phyloP scores from a whole-genome alignment of 176 grass and related monocot genomes.

The Microstegium vimineum region DNA sequence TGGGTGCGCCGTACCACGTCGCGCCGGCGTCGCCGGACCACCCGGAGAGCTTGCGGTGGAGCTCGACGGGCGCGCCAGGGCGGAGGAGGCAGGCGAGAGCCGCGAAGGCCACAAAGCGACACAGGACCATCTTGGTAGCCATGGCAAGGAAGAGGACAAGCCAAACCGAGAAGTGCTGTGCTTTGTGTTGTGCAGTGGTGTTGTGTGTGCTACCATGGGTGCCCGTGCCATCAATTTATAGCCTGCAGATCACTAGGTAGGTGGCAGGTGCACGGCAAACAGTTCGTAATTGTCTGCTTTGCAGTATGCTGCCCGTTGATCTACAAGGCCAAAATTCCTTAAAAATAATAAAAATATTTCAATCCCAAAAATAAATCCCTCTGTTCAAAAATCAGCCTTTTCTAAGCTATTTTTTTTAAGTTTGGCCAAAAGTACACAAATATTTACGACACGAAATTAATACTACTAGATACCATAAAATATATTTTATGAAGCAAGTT shows the following conservation, averaged over 20 bases:
- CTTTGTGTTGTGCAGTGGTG: neutral
- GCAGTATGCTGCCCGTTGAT: neutral
- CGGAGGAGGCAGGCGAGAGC: slow-evolving; percentile 18
- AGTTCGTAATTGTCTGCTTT: neutral
- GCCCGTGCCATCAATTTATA: slow-evolving; percentile 39
- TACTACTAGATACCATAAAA: neutral
- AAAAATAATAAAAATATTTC: neutral
- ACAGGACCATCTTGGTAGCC: neutral
- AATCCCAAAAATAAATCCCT: neutral
- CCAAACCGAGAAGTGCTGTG: neutral
- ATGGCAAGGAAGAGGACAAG: slow-evolving; percentile 11
- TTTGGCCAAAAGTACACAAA: no score
- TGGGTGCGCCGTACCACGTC: slow-evolving; percentile 72
- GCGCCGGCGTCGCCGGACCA: slow-evolving; percentile 49
- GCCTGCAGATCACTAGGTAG: neutral
- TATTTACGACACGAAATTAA: neutral
- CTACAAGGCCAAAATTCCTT: neutral
- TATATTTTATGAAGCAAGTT: no score
- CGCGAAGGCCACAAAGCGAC: slow-evolving; percentile 7
- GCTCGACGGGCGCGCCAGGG: slow-evolving; percentile 27
- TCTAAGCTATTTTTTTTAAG: no score
- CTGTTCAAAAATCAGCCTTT: no score
- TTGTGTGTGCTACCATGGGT: neutral
- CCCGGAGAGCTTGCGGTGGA: slow-evolving; percentile 56
- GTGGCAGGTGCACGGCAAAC: neutral